Conservation (phyloP, 2,329 filamentous ascomycete genomes). For the Fusarium sp. region DNA sequence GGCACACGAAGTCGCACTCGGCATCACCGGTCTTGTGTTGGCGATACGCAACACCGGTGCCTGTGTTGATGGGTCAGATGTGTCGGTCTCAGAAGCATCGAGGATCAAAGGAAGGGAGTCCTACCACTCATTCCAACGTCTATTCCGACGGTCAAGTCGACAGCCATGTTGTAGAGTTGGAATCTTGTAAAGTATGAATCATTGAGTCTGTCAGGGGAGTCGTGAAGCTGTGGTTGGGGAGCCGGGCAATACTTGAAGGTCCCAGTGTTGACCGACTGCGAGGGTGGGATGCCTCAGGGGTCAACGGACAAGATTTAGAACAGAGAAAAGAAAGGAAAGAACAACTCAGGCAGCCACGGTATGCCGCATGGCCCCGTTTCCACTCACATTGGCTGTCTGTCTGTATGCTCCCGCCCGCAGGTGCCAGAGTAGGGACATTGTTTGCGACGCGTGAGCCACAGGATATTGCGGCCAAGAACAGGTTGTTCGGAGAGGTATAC, state of each 20-base stretch:
- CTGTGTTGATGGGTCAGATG: neutral
- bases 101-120: neutral
- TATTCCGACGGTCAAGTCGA: neutral
- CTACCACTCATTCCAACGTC: neutral
- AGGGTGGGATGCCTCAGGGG: neutral
- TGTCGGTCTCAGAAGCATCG: neutral
- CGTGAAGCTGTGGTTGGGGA: neutral
- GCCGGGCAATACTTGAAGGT: neutral
- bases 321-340: neutral
- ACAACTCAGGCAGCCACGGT: neutral
- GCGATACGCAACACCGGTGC: neutral
- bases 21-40: neutral
- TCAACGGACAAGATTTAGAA: neutral
- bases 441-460: neutral
- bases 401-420: neutral
- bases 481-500: neutral
- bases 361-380: neutral
- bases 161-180: neutral
- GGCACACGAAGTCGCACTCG: neutral
- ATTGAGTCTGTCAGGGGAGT: neutral
- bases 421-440: neutral
- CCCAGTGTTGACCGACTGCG: neutral
- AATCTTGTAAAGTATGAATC: too few species aligned
- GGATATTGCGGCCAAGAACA: neutral
- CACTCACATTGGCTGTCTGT: neutral